phyloP scores from a whole-genome alignment of 2,329 filamentous ascomycete genomes.

The Pseudocercospora eumusae region DNA sequence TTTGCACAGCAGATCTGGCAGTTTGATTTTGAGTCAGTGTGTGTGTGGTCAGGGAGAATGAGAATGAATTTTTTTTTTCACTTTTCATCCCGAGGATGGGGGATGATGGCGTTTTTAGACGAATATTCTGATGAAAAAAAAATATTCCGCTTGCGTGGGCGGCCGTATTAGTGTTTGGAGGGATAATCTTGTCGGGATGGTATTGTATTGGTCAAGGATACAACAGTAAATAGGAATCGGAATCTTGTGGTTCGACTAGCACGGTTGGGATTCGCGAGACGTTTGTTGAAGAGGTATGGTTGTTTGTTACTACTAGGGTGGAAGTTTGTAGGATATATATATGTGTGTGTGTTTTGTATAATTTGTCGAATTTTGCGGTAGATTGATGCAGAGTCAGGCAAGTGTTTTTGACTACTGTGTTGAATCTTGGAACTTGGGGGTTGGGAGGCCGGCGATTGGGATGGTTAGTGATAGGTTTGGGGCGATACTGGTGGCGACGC shows the following conservation, averaged over 20 bases:
- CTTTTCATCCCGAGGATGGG: too few species aligned
- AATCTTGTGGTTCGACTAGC: conserved; percentile 40
- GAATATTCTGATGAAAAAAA: conserved; percentile 41
- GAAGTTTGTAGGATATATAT: conserved; percentile 53
- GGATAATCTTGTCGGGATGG: conserved; percentile 38
- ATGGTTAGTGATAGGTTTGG: conserved; percentile 49
- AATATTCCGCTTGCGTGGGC: conserved; percentile 44
- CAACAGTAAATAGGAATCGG: too few species aligned
- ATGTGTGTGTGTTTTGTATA: conserved; percentile 50
- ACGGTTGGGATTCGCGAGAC: conserved; percentile 41
- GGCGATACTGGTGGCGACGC: conserved; percentile 46
- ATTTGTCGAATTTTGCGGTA: conserved; percentile 51
- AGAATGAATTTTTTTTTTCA: conserved; percentile 46
- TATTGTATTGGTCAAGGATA: conserved; percentile 38
- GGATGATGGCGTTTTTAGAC: conserved; percentile 45
- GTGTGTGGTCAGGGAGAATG: conserved; percentile 45
- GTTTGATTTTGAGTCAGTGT: conserved; percentile 47
- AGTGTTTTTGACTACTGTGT: conserved; percentile 45
- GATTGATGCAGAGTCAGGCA: conserved; percentile 44
- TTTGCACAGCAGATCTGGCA: conserved; percentile 44
- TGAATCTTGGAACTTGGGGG: conserved; percentile 53
- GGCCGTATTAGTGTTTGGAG: conserved; percentile 37
- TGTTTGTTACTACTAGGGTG: conserved; percentile 45
- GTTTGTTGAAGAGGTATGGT: conserved; percentile 42
- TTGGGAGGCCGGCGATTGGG: conserved; percentile 52